These are phyloP conservation scores for Phaeoacremonium minimum DNA, from an alignment of 2,329 filamentous ascomycete species.

Conservation along the genomic window DNA sequence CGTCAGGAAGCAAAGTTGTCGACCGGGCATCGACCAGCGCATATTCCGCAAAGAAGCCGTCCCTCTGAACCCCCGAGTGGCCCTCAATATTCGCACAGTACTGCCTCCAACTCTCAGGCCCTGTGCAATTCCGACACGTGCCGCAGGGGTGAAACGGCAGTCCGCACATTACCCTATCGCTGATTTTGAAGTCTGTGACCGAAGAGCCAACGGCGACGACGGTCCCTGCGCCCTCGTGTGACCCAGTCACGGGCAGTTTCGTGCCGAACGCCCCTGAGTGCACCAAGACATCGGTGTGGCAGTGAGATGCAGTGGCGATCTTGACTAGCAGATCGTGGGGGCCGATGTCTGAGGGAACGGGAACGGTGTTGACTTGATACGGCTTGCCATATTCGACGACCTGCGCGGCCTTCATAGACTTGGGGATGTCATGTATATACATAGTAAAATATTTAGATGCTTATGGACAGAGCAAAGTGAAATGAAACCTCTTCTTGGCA, in stretches of 20 bases:
- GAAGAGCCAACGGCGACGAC: constrained; percentile 40
- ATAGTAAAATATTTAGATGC: no score
- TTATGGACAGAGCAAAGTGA: no score
- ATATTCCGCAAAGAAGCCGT: constrained; percentile 57
- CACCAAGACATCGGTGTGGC: constrained; percentile 60
- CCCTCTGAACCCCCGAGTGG: constrained; percentile 40
- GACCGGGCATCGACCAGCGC: constrained; percentile 42
- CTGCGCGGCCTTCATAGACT: no score
- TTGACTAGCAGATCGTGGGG: constrained; percentile 56
- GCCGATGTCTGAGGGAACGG: constrained; percentile 38
- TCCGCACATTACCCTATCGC: constrained; percentile 53
- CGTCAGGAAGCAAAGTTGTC: constrained; percentile 40
- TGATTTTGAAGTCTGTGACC: constrained; percentile 39
- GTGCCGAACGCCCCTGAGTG: constrained; percentile 40
- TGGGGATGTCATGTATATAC: no score
- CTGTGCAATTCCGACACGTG: constrained; percentile 45
- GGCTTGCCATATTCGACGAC: constrained; percentile 44
- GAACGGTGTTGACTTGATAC: constrained; percentile 45
- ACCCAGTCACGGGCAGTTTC: constrained; percentile 46
- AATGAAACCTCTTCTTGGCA: no score
- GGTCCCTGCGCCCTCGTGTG: constrained; percentile 54
- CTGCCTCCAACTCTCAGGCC: constrained; percentile 42
- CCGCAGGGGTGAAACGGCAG: constrained; percentile 49
- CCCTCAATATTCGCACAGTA: constrained; percentile 44
- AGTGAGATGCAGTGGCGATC: constrained; percentile 55